Base-by-base conservation (phyloP, 2,329 filamentous ascomycete species). In the Rutstroemia sp. region DNA sequence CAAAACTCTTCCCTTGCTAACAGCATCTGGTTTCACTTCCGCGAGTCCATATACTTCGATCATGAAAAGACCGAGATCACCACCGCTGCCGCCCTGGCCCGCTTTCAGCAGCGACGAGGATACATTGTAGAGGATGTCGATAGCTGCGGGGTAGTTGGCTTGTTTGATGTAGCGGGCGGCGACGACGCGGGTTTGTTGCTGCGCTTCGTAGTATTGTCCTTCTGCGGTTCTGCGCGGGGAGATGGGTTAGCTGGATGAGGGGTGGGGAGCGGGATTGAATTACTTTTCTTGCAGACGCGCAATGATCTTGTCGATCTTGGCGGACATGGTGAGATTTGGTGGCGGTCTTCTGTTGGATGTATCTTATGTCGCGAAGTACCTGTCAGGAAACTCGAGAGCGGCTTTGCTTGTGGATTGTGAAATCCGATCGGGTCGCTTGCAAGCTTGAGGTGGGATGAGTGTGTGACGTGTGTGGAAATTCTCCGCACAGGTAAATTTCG, bases 151-250 rank as follows among this genome's bases (percentile, higher is more conserved):
- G 81, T 88, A 96, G 79, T 92, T 92, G 60, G 82, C 77, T 45
- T 87, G 80, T 76, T 97, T 97, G 71, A 92, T 84, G 75, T 99
- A 95, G 57, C 95, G 91, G 40, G 90, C 87, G 59, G 92, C 92
- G 64, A 96, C 92, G 54, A 96, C 92, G 61, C 94, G 90, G 63
- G 96, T 89, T 77, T 99, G 94, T 73, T 99, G 94, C 75, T 97
- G 92, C 57, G 94, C 94, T 80, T 99, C 94, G 77, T 99, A 99
- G 79, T 84, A 96, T 71, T 94, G 87, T 68, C 92, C 92, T 73
- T 95, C 90, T 64, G 83, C 79, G 73, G 96, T 96, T 73, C 90
- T 89, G 66, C 14, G n/a, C 30, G 61, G 57, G 65, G 57, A 36
- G 57, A 49, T 57, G 17, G 4, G 30, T 39, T 38, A 1, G 30